phyloP scores from a whole-genome alignment of 768 basidiomycete genomes.

The Favolaschia claudopus region DNA sequence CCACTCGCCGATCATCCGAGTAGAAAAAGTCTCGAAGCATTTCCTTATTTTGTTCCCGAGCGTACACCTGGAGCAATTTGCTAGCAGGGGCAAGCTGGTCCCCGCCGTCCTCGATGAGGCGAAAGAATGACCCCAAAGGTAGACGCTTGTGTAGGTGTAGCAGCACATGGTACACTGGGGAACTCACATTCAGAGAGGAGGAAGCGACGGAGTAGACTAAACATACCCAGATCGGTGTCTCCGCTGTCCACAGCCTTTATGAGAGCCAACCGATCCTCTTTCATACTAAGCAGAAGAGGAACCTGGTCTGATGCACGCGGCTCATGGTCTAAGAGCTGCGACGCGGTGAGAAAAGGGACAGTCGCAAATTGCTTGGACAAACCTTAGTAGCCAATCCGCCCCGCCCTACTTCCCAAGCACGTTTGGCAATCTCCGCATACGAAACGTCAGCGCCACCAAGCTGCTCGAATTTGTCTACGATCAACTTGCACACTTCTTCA shows the following conservation, averaged over 20 bases:
- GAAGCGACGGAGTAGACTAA: not conserved
- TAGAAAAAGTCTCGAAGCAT: slow-evolving; percentile 97
- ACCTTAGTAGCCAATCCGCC: slow-evolving; percentile 87
- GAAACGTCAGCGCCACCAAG: slow-evolving; percentile 83
- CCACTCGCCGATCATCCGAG: slow-evolving; percentile 93
- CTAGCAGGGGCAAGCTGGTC: slow-evolving; percentile 75
- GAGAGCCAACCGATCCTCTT: slow-evolving; percentile 89
- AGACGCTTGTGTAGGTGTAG: slow-evolving; percentile 86
- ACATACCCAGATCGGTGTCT: slow-evolving; percentile 90
- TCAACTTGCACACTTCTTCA: slow-evolving; percentile 78
- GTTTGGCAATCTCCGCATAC: slow-evolving; percentile 93
- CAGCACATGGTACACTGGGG: slow-evolving; percentile 89
- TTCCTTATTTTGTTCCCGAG: slow-evolving; percentile 87
- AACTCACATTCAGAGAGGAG: not conserved
- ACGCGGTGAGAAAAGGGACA: not conserved
- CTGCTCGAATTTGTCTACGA: slow-evolving; percentile 90
- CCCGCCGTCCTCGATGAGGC: slow-evolving; percentile 91
- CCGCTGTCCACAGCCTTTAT: slow-evolving; percentile 93
- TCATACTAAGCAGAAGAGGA: slow-evolving; percentile 91
- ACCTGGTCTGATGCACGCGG: slow-evolving; percentile 90
- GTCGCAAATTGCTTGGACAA: not conserved
- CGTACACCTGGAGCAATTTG: slow-evolving; percentile 87
- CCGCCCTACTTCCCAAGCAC: slow-evolving; percentile 91
- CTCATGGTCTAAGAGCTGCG: slow-evolving; percentile 90
- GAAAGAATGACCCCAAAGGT: slow-evolving; percentile 91